These are phyloP conservation scores for Kuraishia hungarica DNA, from an alignment of 805 yeast species.

Conservation along the genomic window DNA sequence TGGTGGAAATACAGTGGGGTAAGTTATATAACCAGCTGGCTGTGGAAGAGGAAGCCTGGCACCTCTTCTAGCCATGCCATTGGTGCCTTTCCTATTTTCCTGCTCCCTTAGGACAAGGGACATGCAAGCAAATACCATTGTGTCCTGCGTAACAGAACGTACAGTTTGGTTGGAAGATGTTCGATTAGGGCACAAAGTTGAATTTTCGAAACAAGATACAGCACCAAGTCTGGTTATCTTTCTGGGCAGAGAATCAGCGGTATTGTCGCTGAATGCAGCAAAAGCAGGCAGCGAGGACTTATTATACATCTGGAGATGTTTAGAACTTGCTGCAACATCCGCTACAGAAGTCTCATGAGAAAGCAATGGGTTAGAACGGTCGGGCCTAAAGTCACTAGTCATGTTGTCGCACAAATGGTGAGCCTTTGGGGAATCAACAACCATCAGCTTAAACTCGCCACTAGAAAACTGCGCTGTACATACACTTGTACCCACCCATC, in stretches of 20 bases:
- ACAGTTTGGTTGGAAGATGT: constrained; percentile 5
- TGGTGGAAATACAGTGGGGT: not conserved
- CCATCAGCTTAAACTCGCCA: constrained; percentile 7
- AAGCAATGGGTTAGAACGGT: constrained; percentile 6
- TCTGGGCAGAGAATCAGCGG: constrained; percentile 5
- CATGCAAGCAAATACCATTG: constrained; percentile 8
- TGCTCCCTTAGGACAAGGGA: constrained; percentile 9
- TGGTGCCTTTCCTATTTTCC: constrained; percentile 8
- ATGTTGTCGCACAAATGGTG: constrained; percentile 7
- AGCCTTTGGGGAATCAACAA: constrained; percentile 6
- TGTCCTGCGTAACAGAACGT: constrained; percentile 7
- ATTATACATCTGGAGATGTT: constrained; percentile 6
- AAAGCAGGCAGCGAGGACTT: constrained; percentile 9
- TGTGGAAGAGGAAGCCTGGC: not conserved
- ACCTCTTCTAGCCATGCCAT: not conserved
- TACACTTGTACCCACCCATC: constrained; percentile 11
- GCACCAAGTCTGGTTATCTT: constrained; percentile 5
- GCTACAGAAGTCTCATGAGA: constrained; percentile 6
- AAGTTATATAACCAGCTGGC: not conserved
- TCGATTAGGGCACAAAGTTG: constrained; percentile 3
- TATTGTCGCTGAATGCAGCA: constrained; percentile 5
- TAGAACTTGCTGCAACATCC: constrained; percentile 5
- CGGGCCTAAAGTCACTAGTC: constrained; percentile 7
- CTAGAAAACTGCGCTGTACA: constrained; percentile 6
- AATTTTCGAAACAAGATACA: constrained; percentile 6